Conservation (phyloP, 805 yeast genomes). For the Blastobotrys muscicola region DNA sequence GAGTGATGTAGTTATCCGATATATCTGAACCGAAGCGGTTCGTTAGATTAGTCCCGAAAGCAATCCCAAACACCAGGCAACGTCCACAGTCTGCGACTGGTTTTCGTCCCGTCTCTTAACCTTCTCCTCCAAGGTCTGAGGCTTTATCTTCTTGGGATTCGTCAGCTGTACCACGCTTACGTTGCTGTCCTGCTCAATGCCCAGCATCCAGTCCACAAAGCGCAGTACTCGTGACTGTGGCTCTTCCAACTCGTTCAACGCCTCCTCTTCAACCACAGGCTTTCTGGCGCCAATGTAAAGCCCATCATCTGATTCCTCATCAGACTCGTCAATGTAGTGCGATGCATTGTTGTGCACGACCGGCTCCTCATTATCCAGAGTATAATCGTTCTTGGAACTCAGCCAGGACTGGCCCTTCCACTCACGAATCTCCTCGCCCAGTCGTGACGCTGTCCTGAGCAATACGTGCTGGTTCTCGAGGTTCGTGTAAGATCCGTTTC, state of each 20-base stretch:
- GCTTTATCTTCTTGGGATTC: neutral
- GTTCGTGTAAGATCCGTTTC: neutral
- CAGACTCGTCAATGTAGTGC: neutral
- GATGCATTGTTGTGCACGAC: constrained; percentile 1
- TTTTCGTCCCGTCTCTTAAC: constrained; percentile 9
- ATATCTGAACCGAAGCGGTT: too few relatives aligned
- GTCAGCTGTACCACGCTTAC: constrained; percentile 4
- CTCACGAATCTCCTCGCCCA: constrained; percentile 20
- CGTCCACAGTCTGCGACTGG: constrained; percentile 6
- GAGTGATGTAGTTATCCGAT: neutral
- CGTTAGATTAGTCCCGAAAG: constrained; percentile 1
- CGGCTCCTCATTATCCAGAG: constrained; percentile 5
- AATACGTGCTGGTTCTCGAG: constrained; percentile 16
- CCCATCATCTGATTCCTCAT: constrained; percentile 8
- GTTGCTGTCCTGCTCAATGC: constrained; percentile 12
- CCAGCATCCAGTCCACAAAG: constrained; percentile 18
- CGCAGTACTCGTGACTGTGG: constrained; percentile 5
- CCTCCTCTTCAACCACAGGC: constrained; percentile 6
- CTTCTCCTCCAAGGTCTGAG: constrained; percentile 7
- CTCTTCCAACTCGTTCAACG: constrained; percentile 7
- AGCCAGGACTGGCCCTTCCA: constrained; percentile 17
- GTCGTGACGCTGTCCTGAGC: constrained; percentile 21
- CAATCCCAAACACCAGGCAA: constrained; percentile 9
- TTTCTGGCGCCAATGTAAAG: constrained; percentile 6
- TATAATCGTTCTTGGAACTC: constrained; percentile 10